phyloP scores from a whole-genome alignment of 257 asterid species.

The Avicennia marina region DNA sequence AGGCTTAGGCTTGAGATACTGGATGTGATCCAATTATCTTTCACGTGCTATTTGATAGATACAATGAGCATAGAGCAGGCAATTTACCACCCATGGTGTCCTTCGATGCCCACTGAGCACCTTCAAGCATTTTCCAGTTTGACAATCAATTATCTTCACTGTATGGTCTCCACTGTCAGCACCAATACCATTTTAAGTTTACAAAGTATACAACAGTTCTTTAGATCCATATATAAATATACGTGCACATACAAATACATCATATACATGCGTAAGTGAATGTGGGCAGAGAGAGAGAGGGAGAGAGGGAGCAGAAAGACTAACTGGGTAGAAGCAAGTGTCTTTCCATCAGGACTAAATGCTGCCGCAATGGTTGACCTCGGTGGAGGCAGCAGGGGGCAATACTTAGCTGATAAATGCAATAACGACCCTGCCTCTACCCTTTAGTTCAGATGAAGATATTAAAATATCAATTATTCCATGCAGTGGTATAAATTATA shows the following conservation, averaged over 20 bases:
- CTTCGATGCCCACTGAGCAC: slow-evolving; percentile 97
- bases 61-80: background rate
- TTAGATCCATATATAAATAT: background rate
- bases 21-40: too few relatives aligned
- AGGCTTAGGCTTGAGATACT: too few relatives aligned
- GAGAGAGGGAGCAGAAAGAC: slow-evolving; percentile 7
- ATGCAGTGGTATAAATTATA: background rate
- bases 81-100: slow-evolving; percentile 98
- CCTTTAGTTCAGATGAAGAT: slow-evolving; percentile 39
- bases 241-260: background rate
- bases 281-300: too few relatives aligned
- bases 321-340: slow-evolving; percentile 97
- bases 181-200: slow-evolving; percentile 7
- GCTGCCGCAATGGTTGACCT: slow-evolving; percentile 99
- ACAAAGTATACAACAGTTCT: too few relatives aligned
- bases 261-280: background rate
- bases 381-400: slow-evolving; percentile 89
- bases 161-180: slow-evolving; percentile 94
- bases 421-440: slow-evolving; percentile 83
- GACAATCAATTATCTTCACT: slow-evolving; percentile 87
- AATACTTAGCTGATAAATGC: slow-evolving; percentile 77
- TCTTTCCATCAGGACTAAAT: slow-evolving; percentile 90
- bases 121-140: slow-evolving; percentile 87
- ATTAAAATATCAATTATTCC: slow-evolving; percentile 2
- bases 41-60: too few relatives aligned